These are phyloP conservation scores for Ceratocystis diversiconidia DNA, from an alignment of 2,329 filamentous ascomycete genomes.

Conservation along the genomic window DNA sequence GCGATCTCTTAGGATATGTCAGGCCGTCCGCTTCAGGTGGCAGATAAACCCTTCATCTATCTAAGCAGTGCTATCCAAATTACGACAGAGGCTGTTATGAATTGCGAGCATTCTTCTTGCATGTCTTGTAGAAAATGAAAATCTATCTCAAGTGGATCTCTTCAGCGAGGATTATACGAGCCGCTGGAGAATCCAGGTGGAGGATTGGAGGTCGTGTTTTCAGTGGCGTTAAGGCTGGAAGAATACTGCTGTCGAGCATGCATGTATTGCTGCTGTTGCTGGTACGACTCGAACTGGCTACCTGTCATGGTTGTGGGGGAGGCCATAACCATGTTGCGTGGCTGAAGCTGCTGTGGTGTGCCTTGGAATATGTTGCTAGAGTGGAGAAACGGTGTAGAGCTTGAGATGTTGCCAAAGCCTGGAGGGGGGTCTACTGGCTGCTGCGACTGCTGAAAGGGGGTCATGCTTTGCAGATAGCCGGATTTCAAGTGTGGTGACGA, in stretches of 20 bases:
- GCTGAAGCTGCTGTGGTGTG: constrained; percentile 10
- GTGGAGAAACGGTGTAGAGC: neutral
- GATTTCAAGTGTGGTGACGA: constrained; percentile 2
- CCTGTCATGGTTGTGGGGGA: neutral
- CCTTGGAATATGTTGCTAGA: constrained; percentile 3
- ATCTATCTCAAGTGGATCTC: neutral
- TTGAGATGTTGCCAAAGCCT: neutral
- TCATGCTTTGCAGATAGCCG: constrained; percentile 10
- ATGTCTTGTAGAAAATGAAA: neutral
- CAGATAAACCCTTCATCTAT: too few relatives aligned
- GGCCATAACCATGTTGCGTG: constrained; percentile 5
- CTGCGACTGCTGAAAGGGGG: constrained; percentile 8
- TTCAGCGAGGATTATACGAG: constrained; percentile 8
- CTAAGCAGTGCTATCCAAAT: too few relatives aligned
- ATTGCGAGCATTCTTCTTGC: too few relatives aligned
- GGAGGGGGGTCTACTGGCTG: constrained; percentile 6
- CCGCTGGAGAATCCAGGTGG: constrained; percentile 10
- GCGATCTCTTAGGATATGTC: neutral
- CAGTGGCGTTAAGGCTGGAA: neutral
- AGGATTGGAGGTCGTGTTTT: neutral
- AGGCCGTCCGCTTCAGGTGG: too few relatives aligned
- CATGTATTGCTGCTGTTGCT: constrained; percentile 3
- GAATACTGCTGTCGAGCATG: constrained; percentile 4
- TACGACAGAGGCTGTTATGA: too few relatives aligned
- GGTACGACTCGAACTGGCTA: neutral